Percentiles rank a stretch among this genome's conserved stretches.
Conservation (phyloP, 345 rosid genomes). For the Geranium rotundifolium region DNA sequence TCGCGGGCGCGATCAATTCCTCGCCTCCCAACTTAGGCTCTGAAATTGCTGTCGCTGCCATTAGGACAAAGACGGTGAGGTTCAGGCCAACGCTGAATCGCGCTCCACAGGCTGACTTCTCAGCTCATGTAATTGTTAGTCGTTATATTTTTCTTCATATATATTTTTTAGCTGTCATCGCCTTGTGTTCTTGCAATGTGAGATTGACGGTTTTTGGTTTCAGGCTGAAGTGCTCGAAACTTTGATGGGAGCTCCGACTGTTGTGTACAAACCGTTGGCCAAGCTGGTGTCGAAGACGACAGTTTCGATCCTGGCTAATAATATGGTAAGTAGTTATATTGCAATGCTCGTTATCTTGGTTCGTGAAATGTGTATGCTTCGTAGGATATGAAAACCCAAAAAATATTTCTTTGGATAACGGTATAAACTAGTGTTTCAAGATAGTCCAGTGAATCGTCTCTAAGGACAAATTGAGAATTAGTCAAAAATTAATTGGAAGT, state of each 20-base stretch:
- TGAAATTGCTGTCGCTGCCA: slow-evolving; percentile 39
- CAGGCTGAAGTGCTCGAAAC: slow-evolving; percentile 35
- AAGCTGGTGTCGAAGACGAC: slow-evolving; percentile 77
- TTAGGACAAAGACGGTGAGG: slow-evolving; percentile 71
- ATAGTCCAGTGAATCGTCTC: no score
- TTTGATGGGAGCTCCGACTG: slow-evolving; percentile 26
- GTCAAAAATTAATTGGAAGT: background rate
- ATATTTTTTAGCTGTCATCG: no score
- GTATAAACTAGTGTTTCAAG: no score
- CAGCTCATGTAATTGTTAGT: background rate
- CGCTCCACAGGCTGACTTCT: slow-evolving; percentile 37
- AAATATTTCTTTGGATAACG: background rate
- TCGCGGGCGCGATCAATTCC: slow-evolving; percentile 40
- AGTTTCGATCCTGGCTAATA: slow-evolving; percentile 60
- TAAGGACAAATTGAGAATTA: slow-evolving; percentile 1
- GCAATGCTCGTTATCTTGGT: background rate
- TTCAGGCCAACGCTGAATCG: slow-evolving; percentile 35
- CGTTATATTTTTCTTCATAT: no score
- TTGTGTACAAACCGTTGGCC: slow-evolving; percentile 73
- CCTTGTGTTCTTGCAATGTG: background rate
- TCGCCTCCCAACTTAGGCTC: slow-evolving; percentile 31
- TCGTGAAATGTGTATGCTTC: background rate
- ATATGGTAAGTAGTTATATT: slow-evolving; percentile 44
- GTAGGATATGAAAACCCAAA: no score
- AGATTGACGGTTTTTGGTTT: slow-evolving; percentile 11